These are phyloP conservation scores for Polygonum aviculare DNA, from an alignment of 148 eudicot species.

Conservation along the genomic window DNA sequence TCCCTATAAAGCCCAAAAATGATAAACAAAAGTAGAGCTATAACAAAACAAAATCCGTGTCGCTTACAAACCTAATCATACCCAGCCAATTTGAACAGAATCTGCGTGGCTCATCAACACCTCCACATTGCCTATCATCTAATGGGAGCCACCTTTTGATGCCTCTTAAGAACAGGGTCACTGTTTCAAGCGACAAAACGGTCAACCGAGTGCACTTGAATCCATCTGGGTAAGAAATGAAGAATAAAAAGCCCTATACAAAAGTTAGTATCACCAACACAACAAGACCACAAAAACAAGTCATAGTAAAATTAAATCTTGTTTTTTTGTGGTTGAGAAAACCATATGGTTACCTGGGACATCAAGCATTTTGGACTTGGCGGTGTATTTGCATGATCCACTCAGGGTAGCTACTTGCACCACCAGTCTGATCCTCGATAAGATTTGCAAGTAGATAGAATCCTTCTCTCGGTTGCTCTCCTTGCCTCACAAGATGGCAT, in stretches of 20 bases:
- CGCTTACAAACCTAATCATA: conserved; percentile 7
- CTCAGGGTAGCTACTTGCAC: conserved; percentile 68
- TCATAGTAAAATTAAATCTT: not conserved
- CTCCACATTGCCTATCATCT: not conserved
- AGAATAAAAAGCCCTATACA: not conserved
- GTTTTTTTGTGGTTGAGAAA: not conserved
- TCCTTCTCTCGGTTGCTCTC: conserved; percentile 96
- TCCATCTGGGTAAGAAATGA: not conserved
- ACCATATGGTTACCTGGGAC: conserved; percentile 24
- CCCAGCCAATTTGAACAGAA: not conserved
- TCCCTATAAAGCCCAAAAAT: not conserved
- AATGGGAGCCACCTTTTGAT: not conserved
- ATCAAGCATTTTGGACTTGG: conserved; percentile 69
- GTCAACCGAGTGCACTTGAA: not conserved
- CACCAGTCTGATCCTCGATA: conserved; percentile 80
- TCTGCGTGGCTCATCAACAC: not conserved
- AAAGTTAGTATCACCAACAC: not conserved
- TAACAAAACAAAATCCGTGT: conserved; percentile 1
- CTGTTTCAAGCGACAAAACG: not conserved
- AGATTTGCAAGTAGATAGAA: conserved; percentile 71
- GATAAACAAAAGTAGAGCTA: not conserved
- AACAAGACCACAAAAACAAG: not conserved
- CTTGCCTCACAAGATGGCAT: conserved; percentile 85
- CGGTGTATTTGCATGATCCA: conserved; percentile 76
- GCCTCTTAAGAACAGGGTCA: not conserved